A percentile compares a stretch with the other conserved stretches of the same genome.
These are phyloP conservation scores for Saccharomycopsis synnaedendra DNA, from an alignment of 805 yeast species.

Conservation along the genomic window DNA sequence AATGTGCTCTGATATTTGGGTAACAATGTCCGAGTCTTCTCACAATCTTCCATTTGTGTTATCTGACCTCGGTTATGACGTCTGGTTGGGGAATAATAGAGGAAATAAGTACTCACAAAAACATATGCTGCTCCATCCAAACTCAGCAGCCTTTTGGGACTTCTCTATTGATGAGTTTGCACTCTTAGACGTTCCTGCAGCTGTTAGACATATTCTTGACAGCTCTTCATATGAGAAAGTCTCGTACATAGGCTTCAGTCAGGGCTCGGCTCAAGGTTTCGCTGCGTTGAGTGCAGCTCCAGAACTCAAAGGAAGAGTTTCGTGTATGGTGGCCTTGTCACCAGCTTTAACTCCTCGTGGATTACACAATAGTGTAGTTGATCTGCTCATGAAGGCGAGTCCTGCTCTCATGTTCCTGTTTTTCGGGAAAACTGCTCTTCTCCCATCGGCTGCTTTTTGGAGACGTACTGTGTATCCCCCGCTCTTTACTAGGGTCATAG, in stretches of 20 bases:
- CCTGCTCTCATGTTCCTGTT: slow-evolving; percentile 60
- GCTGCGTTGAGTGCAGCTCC: slow-evolving; percentile 62
- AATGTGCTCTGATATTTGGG: slow-evolving; percentile 79
- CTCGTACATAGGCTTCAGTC: slow-evolving; percentile 80
- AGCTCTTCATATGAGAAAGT: slow-evolving; percentile 32
- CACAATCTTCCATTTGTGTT: slow-evolving; percentile 64
- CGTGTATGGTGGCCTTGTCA: slow-evolving; percentile 65
- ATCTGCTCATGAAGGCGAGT: slow-evolving; percentile 61
- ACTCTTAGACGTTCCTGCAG: slow-evolving; percentile 76
- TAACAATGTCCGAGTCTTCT: slow-evolving; percentile 24
- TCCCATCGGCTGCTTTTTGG: slow-evolving; percentile 75
- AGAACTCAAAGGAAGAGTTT: slow-evolving; percentile 33
- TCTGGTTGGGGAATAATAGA: slow-evolving; percentile 87
- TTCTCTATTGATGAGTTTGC: slow-evolving; percentile 90
- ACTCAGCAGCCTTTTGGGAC: slow-evolving; percentile 60
- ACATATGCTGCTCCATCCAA: slow-evolving; percentile 39
- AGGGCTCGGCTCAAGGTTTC: slow-evolving; percentile 90
- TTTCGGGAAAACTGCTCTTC: slow-evolving; percentile 63
- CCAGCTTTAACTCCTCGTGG: slow-evolving; percentile 95
- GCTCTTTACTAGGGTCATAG: slow-evolving; percentile 60
- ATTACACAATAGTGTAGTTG: slow-evolving; percentile 63
- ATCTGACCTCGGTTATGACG: slow-evolving; percentile 80
- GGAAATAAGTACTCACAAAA: slow-evolving; percentile 90
- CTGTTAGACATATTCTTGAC: slow-evolving; percentile 59
- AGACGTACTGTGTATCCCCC: slow-evolving; percentile 64